Base-by-base conservation (phyloP, 139 green algal genomes). In the Chlorella sp. region DNA sequence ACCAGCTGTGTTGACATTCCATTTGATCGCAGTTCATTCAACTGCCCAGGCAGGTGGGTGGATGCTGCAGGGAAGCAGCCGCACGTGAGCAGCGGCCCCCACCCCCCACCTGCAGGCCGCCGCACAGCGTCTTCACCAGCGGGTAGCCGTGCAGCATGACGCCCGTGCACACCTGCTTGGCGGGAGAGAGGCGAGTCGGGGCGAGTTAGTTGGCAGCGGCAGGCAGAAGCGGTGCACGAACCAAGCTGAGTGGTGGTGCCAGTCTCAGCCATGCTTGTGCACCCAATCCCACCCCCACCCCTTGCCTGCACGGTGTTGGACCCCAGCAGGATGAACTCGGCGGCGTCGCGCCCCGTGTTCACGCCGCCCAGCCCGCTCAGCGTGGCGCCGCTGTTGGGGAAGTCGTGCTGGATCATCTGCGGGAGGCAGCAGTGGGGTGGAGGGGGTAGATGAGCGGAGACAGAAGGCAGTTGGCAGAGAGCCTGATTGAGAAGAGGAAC, bases 111-210 rank as follows among this genome's bases (percentile, higher is more conserved):
- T 98, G 96, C 83, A 99, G 92, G 15, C 91, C 97, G 16, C 90
- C 96, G 70, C 91, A 96, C 60, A 99, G 92, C n/a, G 93, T 92
- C 85, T 98, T 94, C 23, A 98, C 91, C 65, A 99, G 71, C 0
- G 91, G 90, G 88, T 99, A 99, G 28, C 97, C 97, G 85, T 99
- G 95, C 74, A 99, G 87, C 97, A 99, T 99, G 25, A 99, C 95
- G 26, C 97, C 97, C 4, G 97, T 98, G 93, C 97, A 99, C 70
- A 99, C 97, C 94, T 98, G 93, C 44, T 87, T 5, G 56, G 44
- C n/a, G 44, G 78, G 28, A 30, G 6, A 28, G 4, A 28, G 71
- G 18, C 15, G 11, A n/a, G n/a, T 18, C 51, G 62, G 12, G 16
- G 23, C 11, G 51, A 64, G 78, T n/a, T 3, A 23, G 26, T 62